Base-by-base conservation (phyloP, 495 filamentous ascomycete genomes). In the Xylaria bambusicola region DNA sequence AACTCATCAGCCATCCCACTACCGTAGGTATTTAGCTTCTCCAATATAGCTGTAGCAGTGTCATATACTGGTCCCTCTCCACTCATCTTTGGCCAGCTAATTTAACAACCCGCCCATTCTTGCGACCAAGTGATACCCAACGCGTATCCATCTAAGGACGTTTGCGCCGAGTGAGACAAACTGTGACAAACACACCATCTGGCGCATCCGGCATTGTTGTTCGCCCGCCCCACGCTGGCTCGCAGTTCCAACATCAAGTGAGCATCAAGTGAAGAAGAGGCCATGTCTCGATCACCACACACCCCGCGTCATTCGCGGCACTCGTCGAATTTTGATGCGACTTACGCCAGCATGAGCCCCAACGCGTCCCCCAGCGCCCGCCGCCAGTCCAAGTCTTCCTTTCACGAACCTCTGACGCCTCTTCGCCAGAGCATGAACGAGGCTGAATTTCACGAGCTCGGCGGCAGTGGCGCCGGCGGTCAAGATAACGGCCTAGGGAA, bases 401-500 rank as follows among this genome's bases (percentile, higher is more conserved):
- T 83, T n/a, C 76, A 84, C 51, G 87, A 86, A 12, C 88, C 88
- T 24, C 66, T 80, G 36, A 81, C 82, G 3, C 82, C 84, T 42
- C 80, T 82, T 46, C 80, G 80, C 18, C 76, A 80, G 52, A 80
- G 77, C 62, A 76, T 80, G 64, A 78, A 75, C 57, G 72, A 74
- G 40, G 66, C 73, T 24, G 79, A 81, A 53, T 69, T 72, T 41
- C 63, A 75, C 80, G 64, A 82, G 77, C 71, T 84, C 56, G 69
- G 73, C 67, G 64, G 68, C 61, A 31, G 49, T 0, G 40, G 52
- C 13, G 52, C 24, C 4, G 66, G 66, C 55, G 73, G 58, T 41
- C 70, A 62, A 2, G 71, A 70, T 29, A 86, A 85, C 31, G 90
- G 90, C 0, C 73, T 94, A 18, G 92, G 91, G 33, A 95, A 89